Percentiles rank a stretch among this genome's conserved stretches.
phyloP scores from a whole-genome alignment of 768 basidiomycete species.

The Calocybe cyanea region DNA sequence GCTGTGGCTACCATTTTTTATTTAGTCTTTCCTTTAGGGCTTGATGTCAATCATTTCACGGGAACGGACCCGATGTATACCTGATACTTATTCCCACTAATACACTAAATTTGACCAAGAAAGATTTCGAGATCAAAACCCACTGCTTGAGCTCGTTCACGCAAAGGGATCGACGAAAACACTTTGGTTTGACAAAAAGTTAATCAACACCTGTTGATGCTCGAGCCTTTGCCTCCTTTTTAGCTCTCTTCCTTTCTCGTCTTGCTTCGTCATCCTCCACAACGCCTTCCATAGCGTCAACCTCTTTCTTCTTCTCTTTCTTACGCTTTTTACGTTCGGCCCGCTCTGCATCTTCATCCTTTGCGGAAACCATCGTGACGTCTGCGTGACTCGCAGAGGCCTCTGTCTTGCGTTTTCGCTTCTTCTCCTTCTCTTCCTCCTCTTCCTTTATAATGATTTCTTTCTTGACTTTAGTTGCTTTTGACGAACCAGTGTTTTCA shows the following conservation, averaged over 20 bases:
- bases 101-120: not conserved
- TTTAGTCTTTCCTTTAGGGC: conserved; percentile 14
- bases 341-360: conserved; percentile 41
- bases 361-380: conserved; percentile 36
- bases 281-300: conserved; percentile 38
- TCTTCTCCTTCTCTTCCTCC: conserved; percentile 78
- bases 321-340: conserved; percentile 58
- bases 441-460: conserved; percentile 36
- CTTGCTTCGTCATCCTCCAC: conserved; percentile 56
- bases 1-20: conserved; percentile 14
- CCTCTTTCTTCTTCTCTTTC: conserved; percentile 58
- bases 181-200: not conserved
- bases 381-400: conserved; percentile 36
- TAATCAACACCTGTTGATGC: conserved; percentile 38
- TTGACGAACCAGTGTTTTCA: too few relatives aligned
- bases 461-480: too few relatives aligned
- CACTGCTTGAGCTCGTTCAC: too few relatives aligned
- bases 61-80: conserved; percentile 15
- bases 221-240: conserved; percentile 63
- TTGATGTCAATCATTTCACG: conserved; percentile 15
- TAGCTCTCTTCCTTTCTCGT: conserved; percentile 59
- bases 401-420: conserved; percentile 79
- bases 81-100: conserved; percentile 12
- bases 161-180: too few relatives aligned
- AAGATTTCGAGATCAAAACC: too few relatives aligned